Evolutionary conservation across 2,329 filamentous ascomycete species (phyloP), one percentile per base, ranked within the genome.

Genomic region (Talaromyces albobiverticillius): DNA sequence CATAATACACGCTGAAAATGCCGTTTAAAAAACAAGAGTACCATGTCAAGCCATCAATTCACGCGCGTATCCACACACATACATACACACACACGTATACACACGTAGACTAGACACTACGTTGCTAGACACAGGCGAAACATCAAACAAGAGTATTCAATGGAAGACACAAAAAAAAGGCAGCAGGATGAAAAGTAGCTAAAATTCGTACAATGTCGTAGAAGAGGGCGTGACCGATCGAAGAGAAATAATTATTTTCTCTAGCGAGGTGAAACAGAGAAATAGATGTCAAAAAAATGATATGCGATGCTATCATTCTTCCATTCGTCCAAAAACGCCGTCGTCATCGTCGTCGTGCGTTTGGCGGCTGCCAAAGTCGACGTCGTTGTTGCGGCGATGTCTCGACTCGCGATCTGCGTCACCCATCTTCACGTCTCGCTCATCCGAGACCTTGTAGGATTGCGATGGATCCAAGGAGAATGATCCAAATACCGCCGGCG

Each of bases 261-360:
- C 43, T 34, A 54, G 51, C 51, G 51, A 56, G 54, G 36, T 46
- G 36, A 32, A 43, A 53, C 29, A 31, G 14, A 50, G 34, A 26
- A 45, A n/a, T n/a, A n/a, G n/a, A n/a, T n/a, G n/a, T 38, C 20
- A 36, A 42, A 52, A 36, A 42, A 42, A 23, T 51, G 40, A 52
- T n/a, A n/a, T n/a, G n/a, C n/a, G n/a, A n/a, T n/a, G n/a, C n/a
- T n/a, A n/a, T 71, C 79, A 94, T 72, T 95, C 90, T 74, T 99
- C 94, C 93, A 97, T 97, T 62, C 85, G 84, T 54, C 92, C 92
- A 77, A 99, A 99, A 64, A 97, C 88, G 67, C 92, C 92, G 61
- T 96, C 92, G 61, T 97, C 93, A 59, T 95, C 91, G 63, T 96
- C 92, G 70, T 85, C 87, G 58, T 87, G 82, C 48, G 82, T 82